Percentiles rank a stretch among this genome's conserved stretches.
Conservation (phyloP, 331 rosid genomes). For the Arachis monticola region DNA sequence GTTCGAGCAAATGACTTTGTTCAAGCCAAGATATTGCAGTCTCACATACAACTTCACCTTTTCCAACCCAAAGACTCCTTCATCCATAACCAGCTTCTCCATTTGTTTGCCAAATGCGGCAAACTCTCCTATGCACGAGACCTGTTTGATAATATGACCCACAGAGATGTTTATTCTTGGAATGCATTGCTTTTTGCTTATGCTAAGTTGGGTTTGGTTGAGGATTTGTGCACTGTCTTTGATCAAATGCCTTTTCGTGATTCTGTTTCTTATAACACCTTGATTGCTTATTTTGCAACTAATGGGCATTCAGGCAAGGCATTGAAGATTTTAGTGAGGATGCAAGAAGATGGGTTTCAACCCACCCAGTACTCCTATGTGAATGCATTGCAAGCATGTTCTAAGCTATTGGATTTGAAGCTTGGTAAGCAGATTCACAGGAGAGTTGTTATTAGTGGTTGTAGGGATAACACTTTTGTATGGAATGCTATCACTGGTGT, state of each 20-base stretch:
- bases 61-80: conserved; percentile 56
- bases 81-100: conserved; percentile 55
- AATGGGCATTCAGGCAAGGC: conserved; percentile 50
- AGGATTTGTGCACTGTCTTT: conserved; percentile 47
- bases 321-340: conserved; percentile 43
- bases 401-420: conserved; percentile 53
- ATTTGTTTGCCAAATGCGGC: conserved; percentile 56
- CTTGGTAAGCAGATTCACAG: conserved; percentile 60
- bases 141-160: conserved; percentile 56
- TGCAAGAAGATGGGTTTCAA: conserved; percentile 59
- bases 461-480: conserved; percentile 44
- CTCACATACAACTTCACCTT: conserved; percentile 65
- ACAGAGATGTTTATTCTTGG: conserved; percentile 61
- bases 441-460: conserved; percentile 42
- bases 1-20: conserved; percentile 54
- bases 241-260: conserved; percentile 64
- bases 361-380: conserved; percentile 57
- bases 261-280: conserved; percentile 62
- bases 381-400: conserved; percentile 60
- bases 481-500: conserved; percentile 53
- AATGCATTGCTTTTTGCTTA: conserved; percentile 65
- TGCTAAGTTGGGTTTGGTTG: conserved; percentile 45
- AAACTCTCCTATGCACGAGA: conserved; percentile 53
- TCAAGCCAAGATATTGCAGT: conserved; percentile 63
- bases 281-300: conserved; percentile 55